A percentile compares a stretch with the other conserved stretches of the same genome.
phyloP scores from a whole-genome alignment of 1,284 basidiomycete species.

The Tilletia setariae region DNA sequence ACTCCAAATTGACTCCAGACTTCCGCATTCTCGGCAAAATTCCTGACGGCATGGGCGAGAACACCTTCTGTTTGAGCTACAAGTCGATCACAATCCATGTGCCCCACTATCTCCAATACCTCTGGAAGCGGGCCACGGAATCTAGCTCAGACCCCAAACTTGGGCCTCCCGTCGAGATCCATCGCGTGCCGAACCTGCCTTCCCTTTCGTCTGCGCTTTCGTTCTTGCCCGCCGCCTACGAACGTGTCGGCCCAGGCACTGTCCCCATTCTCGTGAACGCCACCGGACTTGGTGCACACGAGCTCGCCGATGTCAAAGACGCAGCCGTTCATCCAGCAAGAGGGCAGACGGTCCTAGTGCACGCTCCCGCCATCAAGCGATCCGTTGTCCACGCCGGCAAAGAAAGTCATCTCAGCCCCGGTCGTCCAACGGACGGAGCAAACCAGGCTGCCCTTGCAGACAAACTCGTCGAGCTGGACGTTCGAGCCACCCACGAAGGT shows the following conservation, averaged over 20 bases:
- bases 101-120: constrained; percentile 52
- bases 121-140: constrained; percentile 30
- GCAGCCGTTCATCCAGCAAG: constrained; percentile 77
- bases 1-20: not conserved
- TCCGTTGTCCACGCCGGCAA: constrained; percentile 24
- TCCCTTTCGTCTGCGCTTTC: not conserved
- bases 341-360: constrained; percentile 77
- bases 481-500: constrained; percentile 20
- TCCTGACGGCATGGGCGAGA: constrained; percentile 32
- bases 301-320: constrained; percentile 59
- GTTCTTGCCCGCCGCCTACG: not conserved
- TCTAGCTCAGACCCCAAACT: constrained; percentile 40
- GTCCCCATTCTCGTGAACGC: constrained; percentile 57
- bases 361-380: constrained; percentile 62
- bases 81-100: constrained; percentile 56
- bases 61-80: constrained; percentile 50
- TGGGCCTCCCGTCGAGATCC: constrained; percentile 31
- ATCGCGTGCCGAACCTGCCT: constrained; percentile 21
- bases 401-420: constrained; percentile 15
- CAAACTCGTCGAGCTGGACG: constrained; percentile 24
- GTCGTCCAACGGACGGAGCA: not conserved
- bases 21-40: constrained; percentile 29
- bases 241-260: not conserved
- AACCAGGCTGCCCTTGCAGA: constrained; percentile 17
- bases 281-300: constrained; percentile 55